Evolutionary conservation across 768 basidiomycete species (phyloP), one percentile per base, ranked within the genome.

Genomic region (Boletus rubroflammeus): DNA sequence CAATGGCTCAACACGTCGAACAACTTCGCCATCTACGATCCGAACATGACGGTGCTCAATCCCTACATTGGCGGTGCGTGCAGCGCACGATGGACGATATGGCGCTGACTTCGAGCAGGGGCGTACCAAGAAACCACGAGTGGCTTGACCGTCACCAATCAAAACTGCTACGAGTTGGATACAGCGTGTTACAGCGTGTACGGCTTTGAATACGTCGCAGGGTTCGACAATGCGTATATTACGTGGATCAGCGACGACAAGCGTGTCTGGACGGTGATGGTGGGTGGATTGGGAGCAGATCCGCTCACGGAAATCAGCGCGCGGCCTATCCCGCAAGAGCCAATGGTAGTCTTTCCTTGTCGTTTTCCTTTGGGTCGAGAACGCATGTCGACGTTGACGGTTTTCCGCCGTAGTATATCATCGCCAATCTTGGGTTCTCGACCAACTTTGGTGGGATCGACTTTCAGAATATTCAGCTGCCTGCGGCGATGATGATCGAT

Each of bases 391-490:
- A 36, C 31, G 29, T 26, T 59, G 47, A 57, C 39, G 35, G 17
- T 29, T 38, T 39, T 32, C 2, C 21, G 26, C 13, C 6, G 3
- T 54, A 86, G 84, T 86, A 86, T 51, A 78, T 91, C 67, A 79
- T 90, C 52, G 78, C 80, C 46, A 87, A 88, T 56, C 75, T 88
- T 34, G 89, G 86, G 36, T 81, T 89, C 53, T 89, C 86, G 7
- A 58, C 73, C 41, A 83, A 80, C 62, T 90, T 90, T 67, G 88
- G 85, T 15, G 74, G 67, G 8, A 81, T 90, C 61, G 83, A 90
- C 59, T 76, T 83, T 50, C 73, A 74, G 6, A 61, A 81, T 36
- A 64, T 90, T 28, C 68, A 70, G 19, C 77, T 86, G 62, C 83
- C 83, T 5, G 67, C 79, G 9, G 76, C 73, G 26, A 85, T 94